A percentile compares a stretch with the other conserved stretches of the same genome.
Conservation (phyloP, 2,329 filamentous ascomycete species). For the Phaeophleospora eucalypticola region DNA sequence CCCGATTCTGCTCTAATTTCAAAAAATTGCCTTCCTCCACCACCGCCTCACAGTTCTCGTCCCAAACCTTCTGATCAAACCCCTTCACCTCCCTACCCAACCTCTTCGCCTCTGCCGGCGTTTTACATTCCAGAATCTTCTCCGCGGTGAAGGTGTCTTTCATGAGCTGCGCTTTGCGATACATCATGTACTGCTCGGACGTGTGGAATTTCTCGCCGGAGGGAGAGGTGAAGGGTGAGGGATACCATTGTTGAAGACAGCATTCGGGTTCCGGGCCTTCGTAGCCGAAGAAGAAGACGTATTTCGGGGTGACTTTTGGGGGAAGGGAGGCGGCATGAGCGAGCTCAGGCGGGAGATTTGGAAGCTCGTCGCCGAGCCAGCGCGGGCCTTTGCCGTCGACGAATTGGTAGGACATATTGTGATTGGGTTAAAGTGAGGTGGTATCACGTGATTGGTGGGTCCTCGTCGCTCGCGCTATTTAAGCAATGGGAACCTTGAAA, state of each 20-base stretch:
- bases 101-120: constrained; percentile 25
- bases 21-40: constrained; percentile 30
- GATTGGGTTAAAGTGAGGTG: too few relatives aligned
- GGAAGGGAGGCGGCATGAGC: constrained; percentile 16
- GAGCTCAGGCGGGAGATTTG: constrained; percentile 9
- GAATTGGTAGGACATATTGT: constrained; percentile 11
- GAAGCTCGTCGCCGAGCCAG: constrained; percentile 17
- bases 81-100: constrained; percentile 33
- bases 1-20: constrained; percentile 33
- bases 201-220: constrained; percentile 18
- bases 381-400: constrained; percentile 15
- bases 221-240: constrained; percentile 14
- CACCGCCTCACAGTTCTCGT: constrained; percentile 8
- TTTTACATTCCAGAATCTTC: constrained; percentile 24
- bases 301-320: constrained; percentile 19
- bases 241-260: constrained; percentile 27
- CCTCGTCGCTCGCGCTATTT: too few relatives aligned
- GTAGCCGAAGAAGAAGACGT: constrained; percentile 24
- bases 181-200: constrained; percentile 35
- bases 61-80: constrained; percentile 32
- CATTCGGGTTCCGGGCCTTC: constrained; percentile 20
- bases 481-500: too few relatives aligned
- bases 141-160: constrained; percentile 27
- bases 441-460: too few relatives aligned
- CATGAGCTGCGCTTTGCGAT: constrained; percentile 35